phyloP scores from a whole-genome alignment of 805 yeast genomes.

The Torulaspora maleeae region DNA sequence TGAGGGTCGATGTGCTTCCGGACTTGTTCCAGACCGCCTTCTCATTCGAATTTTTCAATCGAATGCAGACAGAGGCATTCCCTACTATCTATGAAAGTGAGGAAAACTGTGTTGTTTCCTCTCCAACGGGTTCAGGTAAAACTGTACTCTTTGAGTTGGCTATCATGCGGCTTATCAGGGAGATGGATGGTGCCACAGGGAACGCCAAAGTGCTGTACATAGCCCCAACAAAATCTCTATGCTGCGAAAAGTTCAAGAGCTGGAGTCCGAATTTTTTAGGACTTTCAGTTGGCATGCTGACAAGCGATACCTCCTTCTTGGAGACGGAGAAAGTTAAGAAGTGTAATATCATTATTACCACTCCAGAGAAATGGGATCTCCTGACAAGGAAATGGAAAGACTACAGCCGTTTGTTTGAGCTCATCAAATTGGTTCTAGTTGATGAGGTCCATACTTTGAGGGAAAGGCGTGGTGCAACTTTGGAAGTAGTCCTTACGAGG shows the following conservation, averaged over 20 bases:
- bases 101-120: constrained; percentile 44
- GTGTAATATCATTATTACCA: constrained; percentile 51
- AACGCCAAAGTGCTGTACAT: constrained; percentile 41
- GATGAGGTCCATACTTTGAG: constrained; percentile 48
- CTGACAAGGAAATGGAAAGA: constrained; percentile 50
- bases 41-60: constrained; percentile 36
- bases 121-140: constrained; percentile 61
- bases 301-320: constrained; percentile 48
- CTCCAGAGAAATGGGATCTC: constrained; percentile 62
- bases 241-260: constrained; percentile 45
- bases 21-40: constrained; percentile 33
- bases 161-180: constrained; percentile 37
- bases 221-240: constrained; percentile 58
- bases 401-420: constrained; percentile 37
- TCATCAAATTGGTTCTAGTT: constrained; percentile 42
- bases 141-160: constrained; percentile 53
- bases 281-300: constrained; percentile 46
- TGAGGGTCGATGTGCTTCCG: constrained; percentile 33
- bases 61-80: constrained; percentile 49
- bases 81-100: constrained; percentile 34
- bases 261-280: constrained; percentile 45
- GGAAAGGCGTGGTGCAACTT: constrained; percentile 45
- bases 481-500: constrained; percentile 47
- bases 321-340: constrained; percentile 45
- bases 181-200: constrained; percentile 4